Base-by-base conservation (phyloP, 768 basidiomycete species). In the Podaxis pistillaris region DNA sequence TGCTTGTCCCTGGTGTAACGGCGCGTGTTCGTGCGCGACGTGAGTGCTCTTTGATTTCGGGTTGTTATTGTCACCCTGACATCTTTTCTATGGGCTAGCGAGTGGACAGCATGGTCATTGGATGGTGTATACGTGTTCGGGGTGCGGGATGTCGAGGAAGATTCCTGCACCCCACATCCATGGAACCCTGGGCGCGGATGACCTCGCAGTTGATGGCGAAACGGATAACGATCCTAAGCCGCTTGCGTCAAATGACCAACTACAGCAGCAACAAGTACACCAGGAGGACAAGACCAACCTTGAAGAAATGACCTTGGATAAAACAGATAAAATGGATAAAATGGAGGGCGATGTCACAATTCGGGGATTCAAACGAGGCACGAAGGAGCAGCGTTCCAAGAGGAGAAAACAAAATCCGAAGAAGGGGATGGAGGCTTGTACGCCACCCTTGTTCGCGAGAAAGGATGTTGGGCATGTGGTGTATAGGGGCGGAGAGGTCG, bases 1-100 rank as follows among this genome's bases (percentile, higher is more conserved):
- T 88, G 7, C 77, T 94, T 3, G 67, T 93, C 1, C 88, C 91
- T 0, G 93, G 93, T 12, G 65, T 82, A 0, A 87, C 89, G 0
- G 83, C 85, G 0, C 79, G 78, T 0, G 81, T 91, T 24, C 85
- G 92, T 2, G 73, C 90, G 7, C 86, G 86, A 74, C 73, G 93
- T 90, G 60, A 30, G 86, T 67, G 11, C 5, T 56, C 57, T 6
- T 33, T 33, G 33, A 8, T 2, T 33, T 33, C 60, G 44, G 24
- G 37, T 8, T 30, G 15, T 56, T 33, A 51, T 47, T 17, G 3
- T 30, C 33, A 58, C 67, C 19, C 24, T 24, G 22, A 46, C 5
- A 6, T n/a, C 22, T 41, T 63, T 58, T 11, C 63, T 64, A 28
- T 5, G 58, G 40, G 53, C n/a, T 63, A 81, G 78, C 70, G 53